phyloP scores from a whole-genome alignment of 495 filamentous ascomycete species.

The Daldinia bambusicola region DNA sequence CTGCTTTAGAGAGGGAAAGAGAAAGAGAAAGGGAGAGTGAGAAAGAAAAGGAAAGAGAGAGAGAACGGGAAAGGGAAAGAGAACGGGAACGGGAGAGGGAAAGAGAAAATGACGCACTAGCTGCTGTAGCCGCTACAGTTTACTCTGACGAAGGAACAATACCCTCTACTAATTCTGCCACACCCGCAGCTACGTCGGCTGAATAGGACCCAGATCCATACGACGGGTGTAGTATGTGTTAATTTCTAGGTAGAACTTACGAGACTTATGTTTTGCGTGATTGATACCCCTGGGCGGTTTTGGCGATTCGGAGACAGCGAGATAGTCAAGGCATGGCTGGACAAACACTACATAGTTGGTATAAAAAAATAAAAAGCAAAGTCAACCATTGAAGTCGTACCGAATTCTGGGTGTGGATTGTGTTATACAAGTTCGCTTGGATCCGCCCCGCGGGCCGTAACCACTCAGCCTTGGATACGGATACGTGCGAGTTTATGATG shows the following conservation, averaged over 20 bases:
- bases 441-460: slow-evolving; percentile 24
- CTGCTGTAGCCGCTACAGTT: slow-evolving; percentile 20
- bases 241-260: slow-evolving; percentile 27
- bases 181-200: slow-evolving; percentile 24
- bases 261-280: slow-evolving; percentile 30
- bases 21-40: slow-evolving; percentile 44
- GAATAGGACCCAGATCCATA: slow-evolving; percentile 8
- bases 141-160: slow-evolving; percentile 29
- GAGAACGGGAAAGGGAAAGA: slow-evolving; percentile 33
- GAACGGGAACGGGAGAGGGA: slow-evolving; percentile 43
- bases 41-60: slow-evolving; percentile 27
- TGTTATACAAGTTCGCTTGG: slow-evolving; percentile 40
- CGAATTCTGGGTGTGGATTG: slow-evolving; percentile 23
- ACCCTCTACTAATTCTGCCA: slow-evolving; percentile 21
- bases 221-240: neutral
- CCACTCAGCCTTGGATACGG: slow-evolving; percentile 12
- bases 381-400: neutral
- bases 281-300: slow-evolving; percentile 46
- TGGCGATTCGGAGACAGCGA: slow-evolving; percentile 19
- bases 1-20: slow-evolving; percentile 37
- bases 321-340: slow-evolving; percentile 14
- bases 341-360: slow-evolving; percentile 13
- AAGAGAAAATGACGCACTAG: slow-evolving; percentile 16
- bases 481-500: slow-evolving; percentile 27
- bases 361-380: slow-evolving; percentile 12